A percentile compares a stretch with the other conserved stretches of the same genome.
These are phyloP conservation scores for Conringia planisiliqua DNA, from an alignment of 345 rosid genomes.

Conservation along the genomic window DNA sequence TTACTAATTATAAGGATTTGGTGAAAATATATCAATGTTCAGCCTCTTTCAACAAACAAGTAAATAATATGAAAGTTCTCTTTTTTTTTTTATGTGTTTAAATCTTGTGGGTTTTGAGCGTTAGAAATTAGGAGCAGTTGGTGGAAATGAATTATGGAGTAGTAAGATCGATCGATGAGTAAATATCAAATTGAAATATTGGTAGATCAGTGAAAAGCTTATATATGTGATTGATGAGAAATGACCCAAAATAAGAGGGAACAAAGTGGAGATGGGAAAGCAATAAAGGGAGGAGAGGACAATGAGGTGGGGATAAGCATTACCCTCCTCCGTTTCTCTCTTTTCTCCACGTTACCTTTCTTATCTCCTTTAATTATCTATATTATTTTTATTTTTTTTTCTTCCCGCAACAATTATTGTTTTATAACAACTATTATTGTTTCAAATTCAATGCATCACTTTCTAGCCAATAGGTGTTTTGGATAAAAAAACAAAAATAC, in stretches of 20 bases:
- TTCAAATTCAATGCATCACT: conserved; percentile 8
- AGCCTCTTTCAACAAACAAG: not conserved
- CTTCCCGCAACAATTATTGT: not conserved
- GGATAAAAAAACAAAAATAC: not conserved
- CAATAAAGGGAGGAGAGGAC: conserved; percentile 28
- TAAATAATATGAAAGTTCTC: not conserved
- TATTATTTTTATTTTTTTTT: not conserved
- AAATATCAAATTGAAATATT: conserved; percentile 1
- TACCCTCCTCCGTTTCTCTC: conserved; percentile 23
- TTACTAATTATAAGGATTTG: not conserved
- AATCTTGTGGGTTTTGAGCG: not conserved
- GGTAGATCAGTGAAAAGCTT: conserved; percentile 2
- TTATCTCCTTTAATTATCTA: not conserved
- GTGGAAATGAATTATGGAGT: not conserved
- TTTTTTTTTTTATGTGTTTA: not conserved
- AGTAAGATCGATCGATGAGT: not conserved
- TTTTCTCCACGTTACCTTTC: conserved; percentile 28
- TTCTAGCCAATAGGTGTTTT: not conserved
- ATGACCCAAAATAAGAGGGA: conserved; percentile 20
- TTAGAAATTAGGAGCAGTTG: not conserved
- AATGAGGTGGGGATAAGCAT: conserved; percentile 26
- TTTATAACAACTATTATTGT: not conserved
- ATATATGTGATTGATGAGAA: not conserved
- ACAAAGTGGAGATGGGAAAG: conserved; percentile 27
- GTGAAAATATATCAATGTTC: not conserved